Base-by-base conservation (phyloP, 306 rosid genomes). In the Quercus cerris region DNA sequence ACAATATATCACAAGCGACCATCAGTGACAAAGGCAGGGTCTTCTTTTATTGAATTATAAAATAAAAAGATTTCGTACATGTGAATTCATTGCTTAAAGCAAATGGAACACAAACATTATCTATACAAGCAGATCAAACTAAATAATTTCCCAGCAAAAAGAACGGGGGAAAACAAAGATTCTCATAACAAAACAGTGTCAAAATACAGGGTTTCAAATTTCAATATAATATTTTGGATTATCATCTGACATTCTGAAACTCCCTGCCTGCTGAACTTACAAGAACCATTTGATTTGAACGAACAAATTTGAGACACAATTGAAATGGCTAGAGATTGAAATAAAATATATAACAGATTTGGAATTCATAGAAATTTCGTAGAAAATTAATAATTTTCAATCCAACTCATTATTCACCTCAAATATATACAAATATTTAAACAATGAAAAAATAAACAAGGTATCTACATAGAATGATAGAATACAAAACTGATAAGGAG, bases 391-490 rank as follows among this genome's bases (percentile, higher is more conserved):
- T 51, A 67, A 56, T 49, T 17, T 46, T 2, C 18, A 25, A 59
- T 12, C 38, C 75, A 77, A 27, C 74, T 63, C 64, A 19, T 28
- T 63, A 82, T 82, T 66, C 19, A 66, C 68, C 73, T 80, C 71
- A 66, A 11, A 38, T 51, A 33, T 33, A 22, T 63, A 71, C 78
- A 77, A 5, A 62, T 20, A 73, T 56, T 56, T 4, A 28, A 77
- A 11, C 31, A 28, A 28, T 23, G 15, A 27, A 61, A 61, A 61
- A 23, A 23, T 0, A 23, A 6, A 19, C 14, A 72, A 27, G 28
- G 64, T 27, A 33, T 30, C 25, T 10, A 41, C 56, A 64, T 46
- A 82, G 25, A 30, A 38, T 30, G 49, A 44, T 44, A 6, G 49
- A 44, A 44, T 44, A 44, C 49, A 44, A 44, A 44, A 44, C 9